Evolutionary conservation across 2,329 filamentous ascomycete genomes (phyloP), one percentile per base, ranked within the genome.

Genomic region (Fusarium sp.): DNA sequence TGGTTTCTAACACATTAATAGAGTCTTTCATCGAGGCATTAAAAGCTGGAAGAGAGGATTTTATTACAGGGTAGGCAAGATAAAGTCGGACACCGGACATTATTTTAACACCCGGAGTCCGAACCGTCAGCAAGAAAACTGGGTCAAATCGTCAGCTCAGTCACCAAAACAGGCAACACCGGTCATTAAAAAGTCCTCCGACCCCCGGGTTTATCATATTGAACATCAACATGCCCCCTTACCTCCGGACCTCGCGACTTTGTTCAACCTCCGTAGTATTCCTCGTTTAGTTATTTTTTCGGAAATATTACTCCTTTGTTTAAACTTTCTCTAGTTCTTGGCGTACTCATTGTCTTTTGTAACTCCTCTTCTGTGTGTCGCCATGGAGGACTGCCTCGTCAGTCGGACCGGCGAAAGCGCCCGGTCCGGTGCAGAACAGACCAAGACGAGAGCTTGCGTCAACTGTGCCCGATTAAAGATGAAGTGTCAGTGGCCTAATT

Each of bases 381-480:
- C 8, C 11, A 77, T 77, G 75, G 75, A 77, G 29, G 72, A 78
- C 27, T 67, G 65, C 49, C 69, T 77, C 29, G 56, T 75, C n/a
- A 75, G 60, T 42, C 66, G 64, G 44, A 64, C 66, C 17, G 58
- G 29, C 33, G 56, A 62, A 20, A 40, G 17, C 9, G 58, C 29
- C 42, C 59, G 53, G 56, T 35, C 61, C 60, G 29, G 33, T n/a
- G 33, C 44, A 11, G 64, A 70, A 20, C 29, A 10, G 20, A 29
- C 46, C 29, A 81, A 80, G 67, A 58, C 71, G n/a, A 79, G 81
- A 59, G 81, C 81, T 7, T 83, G 81, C 62, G 72, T 64, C 14
- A 80, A 76, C 36, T 83, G 81, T 67, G 81, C 80, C 31, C 76
- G 78, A 24, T 72, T 82, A 12, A 83, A 83, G 74, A 83, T 82